Conservation (phyloP, 202 grass and related monocot genomes). For the Eragrostis tef region DNA sequence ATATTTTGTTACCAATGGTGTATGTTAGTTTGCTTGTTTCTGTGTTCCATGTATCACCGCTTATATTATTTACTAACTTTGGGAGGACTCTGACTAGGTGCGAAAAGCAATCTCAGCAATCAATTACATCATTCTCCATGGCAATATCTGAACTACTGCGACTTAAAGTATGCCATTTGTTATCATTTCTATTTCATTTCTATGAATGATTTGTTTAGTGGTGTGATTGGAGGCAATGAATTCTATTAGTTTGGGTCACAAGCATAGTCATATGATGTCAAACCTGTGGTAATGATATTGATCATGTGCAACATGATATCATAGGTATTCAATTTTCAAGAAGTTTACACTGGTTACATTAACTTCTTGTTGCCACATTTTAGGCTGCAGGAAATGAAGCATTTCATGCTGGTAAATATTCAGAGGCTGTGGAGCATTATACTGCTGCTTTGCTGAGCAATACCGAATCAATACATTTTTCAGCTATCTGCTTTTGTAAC, state of each 20-base stretch:
- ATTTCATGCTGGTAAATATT: conserved; percentile 82
- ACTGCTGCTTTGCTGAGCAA: conserved; percentile 68
- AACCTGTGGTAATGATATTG: conserved; percentile 13
- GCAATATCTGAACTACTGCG: conserved; percentile 61
- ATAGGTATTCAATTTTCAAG: conserved; percentile 17
- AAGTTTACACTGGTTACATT: conserved; percentile 27
- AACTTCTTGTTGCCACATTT: conserved; percentile 43
- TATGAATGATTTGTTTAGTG: conserved; percentile 36
- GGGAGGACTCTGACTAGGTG: conserved; percentile 54
- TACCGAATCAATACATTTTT: conserved; percentile 65
- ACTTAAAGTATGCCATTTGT: conserved; percentile 63
- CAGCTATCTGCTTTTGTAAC: conserved; percentile 86
- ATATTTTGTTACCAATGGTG: conserved; percentile 30
- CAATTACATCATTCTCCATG: conserved; percentile 48
- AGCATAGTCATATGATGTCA: conserved; percentile 16
- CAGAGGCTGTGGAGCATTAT: conserved; percentile 81
- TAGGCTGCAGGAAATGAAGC: conserved; percentile 88
- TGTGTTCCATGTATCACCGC: conserved; percentile 4
- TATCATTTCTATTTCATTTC: conserved; percentile 27
- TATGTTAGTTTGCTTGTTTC: conserved; percentile 34
- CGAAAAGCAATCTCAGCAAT: conserved; percentile 53
- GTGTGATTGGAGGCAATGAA: not conserved
- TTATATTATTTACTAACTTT: conserved; percentile 43
- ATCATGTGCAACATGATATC: conserved; percentile 19
- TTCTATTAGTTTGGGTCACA: conserved; percentile 14